These are phyloP conservation scores for Pleurozium schreberi DNA, from an alignment of 225 moss, liverwort and hornwort genomes.

Conservation along the genomic window DNA sequence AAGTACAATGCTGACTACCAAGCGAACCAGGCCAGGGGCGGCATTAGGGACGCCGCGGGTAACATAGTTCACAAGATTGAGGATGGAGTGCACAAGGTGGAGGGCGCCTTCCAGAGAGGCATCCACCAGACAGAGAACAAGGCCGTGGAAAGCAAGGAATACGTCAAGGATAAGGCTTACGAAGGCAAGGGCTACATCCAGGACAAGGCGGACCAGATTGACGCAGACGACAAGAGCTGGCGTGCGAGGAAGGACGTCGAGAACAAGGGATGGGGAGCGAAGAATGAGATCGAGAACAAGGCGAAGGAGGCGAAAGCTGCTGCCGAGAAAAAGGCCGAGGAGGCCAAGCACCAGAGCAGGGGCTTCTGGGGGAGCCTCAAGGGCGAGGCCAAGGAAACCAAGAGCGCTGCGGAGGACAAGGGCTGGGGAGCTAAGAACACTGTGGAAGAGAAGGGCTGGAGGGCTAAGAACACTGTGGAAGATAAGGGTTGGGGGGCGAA, in stretches of 20 bases:
- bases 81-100: constrained; percentile 9
- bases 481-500: not conserved
- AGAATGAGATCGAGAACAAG: not conserved
- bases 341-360: constrained; percentile 8
- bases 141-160: constrained; percentile 11
- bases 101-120: constrained; percentile 6
- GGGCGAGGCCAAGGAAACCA: constrained; percentile 6
- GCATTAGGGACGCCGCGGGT: constrained; percentile 6
- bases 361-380: constrained; percentile 11
- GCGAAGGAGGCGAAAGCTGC: constrained; percentile 3
- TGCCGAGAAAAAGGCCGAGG: constrained; percentile 8
- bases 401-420: not conserved
- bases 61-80: constrained; percentile 7
- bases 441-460: not conserved
- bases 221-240: not conserved
- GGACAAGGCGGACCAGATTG: constrained; percentile 1
- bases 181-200: constrained; percentile 1
- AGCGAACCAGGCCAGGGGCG: not conserved
- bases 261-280: constrained; percentile 4
- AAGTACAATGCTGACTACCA: not conserved
- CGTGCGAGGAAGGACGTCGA: not conserved
- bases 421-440: not conserved
- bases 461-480: not conserved
- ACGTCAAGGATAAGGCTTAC: not conserved
- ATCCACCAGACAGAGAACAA: constrained; percentile 1